Percentiles rank a stretch among this genome's conserved stretches.
phyloP scores from a whole-genome alignment of 2,329 filamentous ascomycete genomes.

The Aspergillus flavus region DNA sequence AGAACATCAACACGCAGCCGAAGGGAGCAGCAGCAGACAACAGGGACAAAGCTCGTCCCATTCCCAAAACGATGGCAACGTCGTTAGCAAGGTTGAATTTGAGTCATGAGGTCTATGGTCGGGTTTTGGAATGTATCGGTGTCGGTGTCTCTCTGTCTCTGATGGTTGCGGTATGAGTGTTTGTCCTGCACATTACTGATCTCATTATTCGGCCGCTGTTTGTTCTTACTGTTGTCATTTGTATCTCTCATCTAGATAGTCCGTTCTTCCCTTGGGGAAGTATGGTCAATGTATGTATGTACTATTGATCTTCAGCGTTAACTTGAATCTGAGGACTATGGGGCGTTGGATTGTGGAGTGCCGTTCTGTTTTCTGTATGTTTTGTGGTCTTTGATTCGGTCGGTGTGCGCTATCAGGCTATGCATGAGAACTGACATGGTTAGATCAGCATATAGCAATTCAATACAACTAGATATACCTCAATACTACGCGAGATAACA shows the following conservation, averaged over 20 bases:
- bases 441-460: not conserved
- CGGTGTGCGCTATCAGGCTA: not conserved
- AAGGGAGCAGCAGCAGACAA: slow-evolving; percentile 10
- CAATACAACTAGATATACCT: not conserved
- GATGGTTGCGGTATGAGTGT: not conserved
- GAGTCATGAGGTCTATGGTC: slow-evolving; percentile 25
- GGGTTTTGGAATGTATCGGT: not conserved
- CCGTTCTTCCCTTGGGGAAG: not conserved
- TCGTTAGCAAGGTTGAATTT: slow-evolving; percentile 44
- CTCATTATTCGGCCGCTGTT: not conserved
- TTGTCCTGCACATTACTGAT: not conserved
- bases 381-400: not conserved
- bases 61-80: slow-evolving; percentile 28
- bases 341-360: not conserved
- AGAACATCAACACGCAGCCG: slow-evolving; percentile 6
- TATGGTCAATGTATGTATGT: slow-evolving; percentile 2
- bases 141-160: not conserved
- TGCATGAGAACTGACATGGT: not conserved
- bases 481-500: not conserved
- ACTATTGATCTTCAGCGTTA: slow-evolving; percentile 2
- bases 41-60: not conserved
- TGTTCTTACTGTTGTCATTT: not conserved
- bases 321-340: slow-evolving; percentile 4
- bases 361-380: not conserved
- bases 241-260: not conserved